Conservation (phyloP, 108 stramenopile genomes). For the Stephanodiscus triporus region DNA sequence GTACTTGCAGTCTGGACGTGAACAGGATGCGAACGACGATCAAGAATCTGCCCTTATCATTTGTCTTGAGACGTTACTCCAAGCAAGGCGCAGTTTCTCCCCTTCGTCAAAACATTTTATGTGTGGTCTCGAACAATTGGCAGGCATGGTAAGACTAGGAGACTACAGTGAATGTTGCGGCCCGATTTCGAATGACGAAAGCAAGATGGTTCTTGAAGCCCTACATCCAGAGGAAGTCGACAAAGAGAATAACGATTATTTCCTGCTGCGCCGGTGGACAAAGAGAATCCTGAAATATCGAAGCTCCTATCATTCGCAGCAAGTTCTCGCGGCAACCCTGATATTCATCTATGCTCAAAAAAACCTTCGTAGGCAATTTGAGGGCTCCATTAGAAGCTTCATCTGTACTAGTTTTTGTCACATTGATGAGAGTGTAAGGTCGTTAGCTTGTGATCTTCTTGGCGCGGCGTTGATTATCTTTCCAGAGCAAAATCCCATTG, state of each 20-base stretch:
- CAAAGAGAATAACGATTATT: conserved; percentile 40
- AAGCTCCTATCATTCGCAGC: conserved; percentile 28
- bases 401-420: conserved; percentile 40
- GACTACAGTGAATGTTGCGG: conserved; percentile 33
- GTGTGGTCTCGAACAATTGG: conserved; percentile 35
- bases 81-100: conserved; percentile 36
- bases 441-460: conserved; percentile 30
- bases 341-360: conserved; percentile 32
- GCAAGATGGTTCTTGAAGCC: conserved; percentile 34
- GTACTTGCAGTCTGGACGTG: conserved; percentile 4
- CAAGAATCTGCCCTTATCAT: conserved; percentile 43
- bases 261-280: conserved; percentile 28
- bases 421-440: conserved; percentile 41
- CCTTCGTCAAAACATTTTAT: conserved; percentile 46
- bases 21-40: conserved; percentile 25
- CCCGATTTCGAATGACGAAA: conserved; percentile 24
- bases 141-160: conserved; percentile 29
- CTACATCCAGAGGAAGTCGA: conserved; percentile 42
- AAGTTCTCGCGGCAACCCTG: conserved; percentile 22
- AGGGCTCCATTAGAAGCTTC: conserved; percentile 30
- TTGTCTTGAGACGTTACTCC: conserved; percentile 37
- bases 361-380: conserved; percentile 32
- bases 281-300: conserved; percentile 39
- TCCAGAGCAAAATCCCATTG: conserved; percentile 34
- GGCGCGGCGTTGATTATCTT: conserved; percentile 36